Percentiles rank a stretch among this genome's conserved stretches.
Conservation (phyloP, 2,329 filamentous ascomycete species). For the Macroventuria anomochaeta region DNA sequence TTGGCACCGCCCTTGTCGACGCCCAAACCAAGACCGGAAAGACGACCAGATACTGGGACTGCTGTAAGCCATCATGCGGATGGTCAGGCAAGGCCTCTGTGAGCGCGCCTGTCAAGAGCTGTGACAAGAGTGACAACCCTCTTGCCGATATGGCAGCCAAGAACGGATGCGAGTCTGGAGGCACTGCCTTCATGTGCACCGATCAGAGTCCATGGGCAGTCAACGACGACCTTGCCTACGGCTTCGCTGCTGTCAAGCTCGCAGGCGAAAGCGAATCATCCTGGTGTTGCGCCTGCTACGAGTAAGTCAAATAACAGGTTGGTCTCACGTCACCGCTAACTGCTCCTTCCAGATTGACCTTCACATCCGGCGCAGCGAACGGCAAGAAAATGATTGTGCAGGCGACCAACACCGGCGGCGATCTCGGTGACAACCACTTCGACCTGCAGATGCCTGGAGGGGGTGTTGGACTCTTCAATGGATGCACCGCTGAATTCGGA, state of each 20-base stretch:
- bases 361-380: conserved; percentile 61
- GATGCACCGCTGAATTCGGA: conserved; percentile 42
- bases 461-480: conserved; percentile 47
- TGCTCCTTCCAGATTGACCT: conserved; percentile 55
- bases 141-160: conserved; percentile 58
- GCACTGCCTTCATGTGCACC: conserved; percentile 64
- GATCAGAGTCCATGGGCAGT: conserved; percentile 69
- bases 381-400: conserved; percentile 71
- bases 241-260: conserved; percentile 68
- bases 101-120: conserved; percentile 60
- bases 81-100: conserved; percentile 65
- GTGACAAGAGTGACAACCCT: conserved; percentile 63
- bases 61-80: conserved; percentile 73
- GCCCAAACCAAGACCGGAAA: conserved; percentile 38
- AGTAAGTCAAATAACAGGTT: conserved; percentile 39
- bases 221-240: conserved; percentile 64
- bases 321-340: conserved; percentile 12
- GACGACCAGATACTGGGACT: conserved; percentile 59
- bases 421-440: conserved; percentile 48
- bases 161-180: conserved; percentile 61
- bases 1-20: conserved; percentile 35
- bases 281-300: conserved; percentile 72
- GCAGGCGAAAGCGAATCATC: conserved; percentile 59
- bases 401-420: conserved; percentile 64
- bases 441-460: conserved; percentile 49